Evolutionary conservation across 768 basidiomycete genomes (phyloP), one percentile per base, ranked within the genome.

Genomic region (Mycena amicta): DNA sequence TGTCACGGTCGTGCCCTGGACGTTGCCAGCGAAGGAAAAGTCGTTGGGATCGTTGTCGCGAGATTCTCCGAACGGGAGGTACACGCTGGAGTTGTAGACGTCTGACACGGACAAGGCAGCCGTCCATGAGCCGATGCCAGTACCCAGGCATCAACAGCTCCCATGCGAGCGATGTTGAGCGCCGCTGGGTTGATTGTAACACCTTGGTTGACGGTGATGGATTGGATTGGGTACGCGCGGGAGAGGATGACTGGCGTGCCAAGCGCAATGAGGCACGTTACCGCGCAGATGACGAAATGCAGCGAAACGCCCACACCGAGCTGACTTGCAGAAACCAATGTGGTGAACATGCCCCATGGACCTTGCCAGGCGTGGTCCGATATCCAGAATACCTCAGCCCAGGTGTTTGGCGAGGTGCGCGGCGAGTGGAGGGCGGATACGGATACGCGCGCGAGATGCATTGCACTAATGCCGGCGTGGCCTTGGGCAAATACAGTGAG

Each of bases 321-420:
- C 16, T 52, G 54, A 18, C 52, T 53, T 3, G 53, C 59, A 16
- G 49, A 39, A 1, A 50, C n/a, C 5, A 60, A 22, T 43, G 55
- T 56, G 2, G 30, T 28, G 23, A 57, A 13, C 15, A 66, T 56
- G 2, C 66, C 66, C 11, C 55, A 47, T n/a, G 66, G 66, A 0
- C 63, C 66, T 20, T 52, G 47, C 60, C 61, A 67, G 1, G 56
- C 52, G n/a, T 58, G 41, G 52, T 67, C 61, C 28, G 63, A 64
- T 16, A 67, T 57, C 63, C 63, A 67, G 52, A 67, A 67, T 22
- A 67, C 54, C 53, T 67, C 66, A 2, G 61, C 53, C 66, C 66
- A 67, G 2, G 60, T 67, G 33, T 40, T 57, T 22, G 60, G 60
- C 26, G 60, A 57, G 8, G 60, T 62, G 23, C 53, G 56, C 5